These are phyloP conservation scores for Boechera stricta DNA, from an alignment of 345 rosid genomes.

Conservation along the genomic window DNA sequence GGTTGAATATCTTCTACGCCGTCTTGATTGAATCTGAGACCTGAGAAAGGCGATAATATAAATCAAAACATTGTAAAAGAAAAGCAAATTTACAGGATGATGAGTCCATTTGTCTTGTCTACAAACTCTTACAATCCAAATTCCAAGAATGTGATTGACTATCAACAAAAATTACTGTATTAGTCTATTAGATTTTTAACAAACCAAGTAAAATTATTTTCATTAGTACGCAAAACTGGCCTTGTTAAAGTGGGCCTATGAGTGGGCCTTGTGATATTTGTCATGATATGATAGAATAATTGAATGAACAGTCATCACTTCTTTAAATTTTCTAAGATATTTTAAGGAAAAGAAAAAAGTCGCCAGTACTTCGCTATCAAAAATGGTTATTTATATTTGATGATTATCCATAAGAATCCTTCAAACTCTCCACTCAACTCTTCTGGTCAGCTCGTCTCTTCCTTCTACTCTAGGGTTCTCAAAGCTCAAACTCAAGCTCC, in stretches of 20 bases:
- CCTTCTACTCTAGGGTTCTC: constrained; percentile 35
- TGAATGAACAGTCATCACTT: constrained; percentile 34
- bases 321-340: neutral
- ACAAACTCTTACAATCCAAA: no score
- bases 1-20: constrained; percentile 81
- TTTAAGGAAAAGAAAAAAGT: constrained; percentile 20
- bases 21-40: constrained; percentile 59
- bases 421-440: constrained; percentile 43
- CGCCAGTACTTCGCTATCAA: constrained; percentile 31
- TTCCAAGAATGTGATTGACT: no score
- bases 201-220: no score
- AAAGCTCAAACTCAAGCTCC: neutral
- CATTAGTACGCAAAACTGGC: neutral
- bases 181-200: no score
- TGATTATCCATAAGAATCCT: constrained; percentile 35
- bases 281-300: constrained; percentile 30
- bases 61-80: no score
- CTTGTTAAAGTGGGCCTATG: constrained; percentile 17
- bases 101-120: no score
- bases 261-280: constrained; percentile 31
- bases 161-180: no score
- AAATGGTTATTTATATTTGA: constrained; percentile 33
- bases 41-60: neutral
- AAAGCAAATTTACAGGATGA: no score
- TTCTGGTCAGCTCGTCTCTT: constrained; percentile 37